Percentiles rank a stretch among this genome's conserved stretches.
Evolutionary conservation across 257 asterid species (phyloP).

Genomic region (Penstemon newberryi): DNA sequence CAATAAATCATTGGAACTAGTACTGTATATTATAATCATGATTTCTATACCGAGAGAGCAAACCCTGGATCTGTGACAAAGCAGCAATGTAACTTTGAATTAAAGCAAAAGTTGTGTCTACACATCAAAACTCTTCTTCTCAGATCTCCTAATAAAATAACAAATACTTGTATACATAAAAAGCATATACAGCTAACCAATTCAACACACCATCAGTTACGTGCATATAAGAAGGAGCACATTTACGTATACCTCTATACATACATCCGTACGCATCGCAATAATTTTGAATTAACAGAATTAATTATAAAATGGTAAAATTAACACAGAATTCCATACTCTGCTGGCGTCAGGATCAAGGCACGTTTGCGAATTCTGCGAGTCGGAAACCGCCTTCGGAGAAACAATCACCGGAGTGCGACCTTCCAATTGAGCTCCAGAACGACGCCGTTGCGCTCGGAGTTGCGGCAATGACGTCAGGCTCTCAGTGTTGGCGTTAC

Average conservation of each 20-base stretch:
- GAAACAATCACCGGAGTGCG: slow-evolving; percentile 55
- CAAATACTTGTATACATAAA: neutral
- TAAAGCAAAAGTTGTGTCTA: slow-evolving; percentile 29
- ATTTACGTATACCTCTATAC: neutral
- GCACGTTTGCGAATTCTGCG: slow-evolving; percentile 88
- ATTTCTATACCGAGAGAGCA: slow-evolving; percentile 32
- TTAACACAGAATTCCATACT: slow-evolving; percentile 35
- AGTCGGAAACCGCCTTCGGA: slow-evolving; percentile 90
- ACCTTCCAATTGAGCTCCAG: slow-evolving; percentile 15
- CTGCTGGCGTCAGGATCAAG: slow-evolving; percentile 92
- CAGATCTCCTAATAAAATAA: neutral
- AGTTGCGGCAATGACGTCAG: slow-evolving; percentile 25
- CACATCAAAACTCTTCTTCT: slow-evolving; percentile 18
- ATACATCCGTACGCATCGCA: neutral
- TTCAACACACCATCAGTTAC: slow-evolving; percentile 19
- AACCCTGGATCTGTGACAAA: slow-evolving; percentile 42
- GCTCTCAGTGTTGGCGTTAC: slow-evolving; percentile 43
- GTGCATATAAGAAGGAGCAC: neutral
- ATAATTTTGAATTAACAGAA: neutral
- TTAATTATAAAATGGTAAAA: slow-evolving; percentile 1
- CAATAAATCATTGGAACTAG: neutral
- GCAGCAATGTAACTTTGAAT: slow-evolving; percentile 32
- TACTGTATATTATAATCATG: neutral
- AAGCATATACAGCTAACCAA: neutral
- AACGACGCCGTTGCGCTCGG: slow-evolving; percentile 32